These are phyloP conservation scores for Inosperma sp. DNA, from an alignment of 768 basidiomycete genomes.

Conservation along the genomic window DNA sequence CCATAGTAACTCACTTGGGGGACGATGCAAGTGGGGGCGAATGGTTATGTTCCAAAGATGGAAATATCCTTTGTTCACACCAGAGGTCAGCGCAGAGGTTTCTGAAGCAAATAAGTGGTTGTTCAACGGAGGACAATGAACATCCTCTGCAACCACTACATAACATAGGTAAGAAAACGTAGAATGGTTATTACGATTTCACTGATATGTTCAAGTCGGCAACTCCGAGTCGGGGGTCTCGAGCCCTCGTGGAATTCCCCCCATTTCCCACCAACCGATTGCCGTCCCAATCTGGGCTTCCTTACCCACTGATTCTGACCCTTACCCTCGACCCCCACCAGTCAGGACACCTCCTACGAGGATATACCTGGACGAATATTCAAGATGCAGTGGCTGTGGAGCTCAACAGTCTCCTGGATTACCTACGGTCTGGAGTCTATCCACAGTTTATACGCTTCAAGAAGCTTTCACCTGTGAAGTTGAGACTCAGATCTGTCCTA, in stretches of 20 bases:
- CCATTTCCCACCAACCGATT: too few species aligned
- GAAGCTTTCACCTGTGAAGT: neutral
- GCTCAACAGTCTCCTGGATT: constrained; percentile 1
- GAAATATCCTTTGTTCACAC: constrained; percentile 7
- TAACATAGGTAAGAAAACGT: too few species aligned
- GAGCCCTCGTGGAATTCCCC: too few species aligned
- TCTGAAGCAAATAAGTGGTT: constrained; percentile 6
- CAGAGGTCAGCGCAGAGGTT: constrained; percentile 6
- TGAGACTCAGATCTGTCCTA: constrained; percentile 11
- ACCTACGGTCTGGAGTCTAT: neutral
- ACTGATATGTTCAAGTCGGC: neutral
- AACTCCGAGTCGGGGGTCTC: neutral
- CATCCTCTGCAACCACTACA: too few species aligned
- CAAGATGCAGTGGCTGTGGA: constrained; percentile 11
- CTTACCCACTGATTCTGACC: too few species aligned
- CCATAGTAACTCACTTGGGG: constrained; percentile 10
- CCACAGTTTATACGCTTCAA: constrained; percentile 13
- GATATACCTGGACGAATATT: neutral
- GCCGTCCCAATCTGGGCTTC: too few species aligned
- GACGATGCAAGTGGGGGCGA: constrained; percentile 7
- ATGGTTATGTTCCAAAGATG: too few species aligned
- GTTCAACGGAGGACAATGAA: constrained; percentile 5
- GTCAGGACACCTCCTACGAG: too few species aligned
- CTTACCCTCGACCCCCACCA: too few species aligned
- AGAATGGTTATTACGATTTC: too few species aligned